Base-by-base conservation (phyloP, 208 protist genomes). In the Crithidia fasciculata region DNA sequence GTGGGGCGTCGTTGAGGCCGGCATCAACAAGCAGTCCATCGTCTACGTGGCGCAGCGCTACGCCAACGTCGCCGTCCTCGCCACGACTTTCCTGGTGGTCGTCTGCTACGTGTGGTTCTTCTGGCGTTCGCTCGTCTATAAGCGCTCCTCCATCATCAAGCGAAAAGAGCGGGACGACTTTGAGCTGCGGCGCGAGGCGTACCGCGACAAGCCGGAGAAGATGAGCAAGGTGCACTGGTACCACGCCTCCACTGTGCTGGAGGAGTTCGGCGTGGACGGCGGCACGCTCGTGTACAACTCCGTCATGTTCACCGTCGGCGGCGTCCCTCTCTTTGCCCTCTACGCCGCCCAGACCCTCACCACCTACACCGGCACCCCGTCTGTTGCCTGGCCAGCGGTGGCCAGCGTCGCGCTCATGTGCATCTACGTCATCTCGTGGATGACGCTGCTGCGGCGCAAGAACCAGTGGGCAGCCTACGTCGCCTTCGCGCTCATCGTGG, bases 61-160 rank as follows among this genome's bases (percentile, higher is more conserved):
- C 72, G 81, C 89, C 10, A 89, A 87, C 69, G 78, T 94, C 36
- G 73, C 86, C 2, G 83, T 95, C 4, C 72, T 97, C 43, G 80
- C 79, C 5, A 64, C 75, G 8, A 73, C 75, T 2, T 91, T 83
- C 64, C 65, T 93, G 8, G 78, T 97, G 15, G 60, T 80, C 5
- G 71, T 86, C 37, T 97, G 92, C 77, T 97, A 93, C 69, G 60
- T 85, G 12, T 95, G 89, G 87, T 93, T 95, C 70, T 97, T 89
- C 73, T 90, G 87, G 74, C 73, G 75, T 7, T 70, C 88, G 10
- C 36, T 97, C 10, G 78, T 81, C 55, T 84, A 80, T 64, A 97
- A 97, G 78, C 68, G 80, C 28, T 76, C 58, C 1, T 72, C 89
- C 12, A 76, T 89, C 57, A 73, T 47, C 10, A 77, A 86, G 16